Percentiles rank a stretch among this genome's conserved stretches.
Evolutionary conservation across 176 grass and related monocot genomes (phyloP).

Genomic region (Hordeum vulgare): DNA sequence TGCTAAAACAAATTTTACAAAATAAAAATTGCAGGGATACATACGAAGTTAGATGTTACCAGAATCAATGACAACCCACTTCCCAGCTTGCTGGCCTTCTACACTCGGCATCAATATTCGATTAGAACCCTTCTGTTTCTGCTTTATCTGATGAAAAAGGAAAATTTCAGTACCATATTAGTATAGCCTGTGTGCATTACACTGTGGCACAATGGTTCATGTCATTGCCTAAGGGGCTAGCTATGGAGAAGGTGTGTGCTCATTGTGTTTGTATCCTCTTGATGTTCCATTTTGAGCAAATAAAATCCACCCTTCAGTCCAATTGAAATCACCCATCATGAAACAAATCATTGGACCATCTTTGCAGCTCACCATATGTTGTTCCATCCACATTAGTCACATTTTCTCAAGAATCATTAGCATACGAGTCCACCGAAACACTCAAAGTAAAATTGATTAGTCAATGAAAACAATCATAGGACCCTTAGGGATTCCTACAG

Average conservation of each 20-base stretch:
- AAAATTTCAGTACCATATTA: not conserved
- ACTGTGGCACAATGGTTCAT: not conserved
- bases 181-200: not conserved
- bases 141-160: slow-evolving; percentile 52
- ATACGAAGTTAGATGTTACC: slow-evolving; percentile 31
- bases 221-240: not conserved
- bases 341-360: not conserved
- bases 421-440: not conserved
- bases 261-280: too few species aligned
- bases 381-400: not conserved
- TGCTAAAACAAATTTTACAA: slow-evolving; percentile 1
- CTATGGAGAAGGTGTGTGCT: too few species aligned
- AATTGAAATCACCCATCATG: not conserved
- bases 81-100: slow-evolving; percentile 77
- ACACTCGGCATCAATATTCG: slow-evolving; percentile 83
- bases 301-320: not conserved
- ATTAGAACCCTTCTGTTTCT: slow-evolving; percentile 75
- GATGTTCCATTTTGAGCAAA: too few species aligned
- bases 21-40: slow-evolving; percentile 2
- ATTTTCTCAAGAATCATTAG: not conserved
- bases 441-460: not conserved
- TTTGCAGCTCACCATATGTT: not conserved
- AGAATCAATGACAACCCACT: slow-evolving; percentile 94
- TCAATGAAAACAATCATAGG: not conserved
- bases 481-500: not conserved